phyloP scores from a whole-genome alignment of 2,329 filamentous ascomycete species.

The Calcarisporium arbuscula region DNA sequence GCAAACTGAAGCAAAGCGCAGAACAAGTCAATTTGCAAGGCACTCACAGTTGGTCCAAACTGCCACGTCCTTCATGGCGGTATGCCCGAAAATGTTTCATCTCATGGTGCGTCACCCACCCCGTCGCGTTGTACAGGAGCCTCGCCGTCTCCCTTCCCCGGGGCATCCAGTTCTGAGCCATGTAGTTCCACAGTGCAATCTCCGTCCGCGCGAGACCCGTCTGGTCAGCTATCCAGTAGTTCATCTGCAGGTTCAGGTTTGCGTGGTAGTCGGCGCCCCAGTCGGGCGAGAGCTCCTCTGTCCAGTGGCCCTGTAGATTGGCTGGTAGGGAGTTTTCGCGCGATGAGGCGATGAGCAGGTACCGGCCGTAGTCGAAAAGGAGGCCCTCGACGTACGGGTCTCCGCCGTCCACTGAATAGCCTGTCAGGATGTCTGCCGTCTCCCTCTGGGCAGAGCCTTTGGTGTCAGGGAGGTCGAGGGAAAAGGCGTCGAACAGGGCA shows the following conservation, averaged over 20 bases:
- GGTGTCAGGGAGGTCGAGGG: slow-evolving; percentile 37
- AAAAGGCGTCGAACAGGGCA: slow-evolving; percentile 31
- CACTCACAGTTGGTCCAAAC: slow-evolving; percentile 19
- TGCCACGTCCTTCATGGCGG: slow-evolving; percentile 25
- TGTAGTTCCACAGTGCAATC: slow-evolving; percentile 44
- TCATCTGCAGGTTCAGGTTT: slow-evolving; percentile 58
- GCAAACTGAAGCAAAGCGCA: neutral
- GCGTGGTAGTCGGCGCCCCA: slow-evolving; percentile 50
- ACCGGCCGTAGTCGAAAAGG: slow-evolving; percentile 46
- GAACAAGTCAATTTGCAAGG: neutral
- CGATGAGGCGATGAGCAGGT: slow-evolving; percentile 49
- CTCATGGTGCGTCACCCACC: slow-evolving; percentile 52
- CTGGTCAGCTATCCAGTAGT: slow-evolving; percentile 50
- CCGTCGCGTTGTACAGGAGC: slow-evolving; percentile 45
- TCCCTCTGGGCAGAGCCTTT: slow-evolving; percentile 31
- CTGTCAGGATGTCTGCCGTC: slow-evolving; percentile 18
- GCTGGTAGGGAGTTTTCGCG: slow-evolving; percentile 44
- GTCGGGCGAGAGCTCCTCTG: slow-evolving; percentile 29
- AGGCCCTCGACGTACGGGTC: slow-evolving; percentile 48
- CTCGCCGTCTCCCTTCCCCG: slow-evolving; percentile 46
- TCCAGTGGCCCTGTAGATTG: slow-evolving; percentile 53
- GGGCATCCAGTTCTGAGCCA: slow-evolving; percentile 46
- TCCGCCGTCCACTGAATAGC: slow-evolving; percentile 19
- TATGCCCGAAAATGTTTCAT: slow-evolving; percentile 55
- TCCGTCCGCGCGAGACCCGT: slow-evolving; percentile 42